Base-by-base conservation (phyloP, 768 basidiomycete species). In the Boletus vinaceobasis region DNA sequence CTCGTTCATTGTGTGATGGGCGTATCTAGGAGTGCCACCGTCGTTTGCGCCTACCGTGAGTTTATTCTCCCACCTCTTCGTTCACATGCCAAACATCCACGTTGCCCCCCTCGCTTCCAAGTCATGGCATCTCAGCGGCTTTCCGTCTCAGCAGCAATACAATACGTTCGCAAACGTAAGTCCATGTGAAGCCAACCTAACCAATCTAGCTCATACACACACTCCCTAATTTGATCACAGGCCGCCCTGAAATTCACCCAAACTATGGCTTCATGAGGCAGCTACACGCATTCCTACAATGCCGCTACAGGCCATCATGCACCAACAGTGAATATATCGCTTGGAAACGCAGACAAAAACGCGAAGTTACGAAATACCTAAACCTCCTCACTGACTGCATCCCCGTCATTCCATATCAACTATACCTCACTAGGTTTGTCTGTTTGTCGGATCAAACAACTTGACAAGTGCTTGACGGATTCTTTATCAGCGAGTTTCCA, bases 1-100 rank as follows among this genome's bases (percentile, higher is more conserved):
- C 77, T 90, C 10, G 83, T 89, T 14, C 88, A 90, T 57, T 89
- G 88, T 63, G 73, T 83, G 10, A 85, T 87, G 81, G 88, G 88
- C 6, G 70, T 89, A 8, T 90, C 85, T 0, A 75, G 88, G 57
- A 88, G 86, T 58, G 74, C 81, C 37, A 83, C 87, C 9, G 79
- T 81, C 26, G 73, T 84, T 26, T 79, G 77, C 47, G 82, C 81
- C 15, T 84, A 78, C 64, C 65, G 79, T 82, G 65, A 70, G 80
- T 74, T 15, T 23, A 9, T 45, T 23, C 27, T 0, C 14, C 13
- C 32, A 29, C 32, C 36, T 35, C 51, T 55, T 33, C 50, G 32
- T 42, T 33, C 43, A 31, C 43, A 46, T 59, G 32, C 19, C 42
- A 32, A 37, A 4, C 19, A 55, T 49, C 23, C 43, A 53, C 57